Conservation (phyloP, 306 rosid species). For the Prunus persica region DNA sequence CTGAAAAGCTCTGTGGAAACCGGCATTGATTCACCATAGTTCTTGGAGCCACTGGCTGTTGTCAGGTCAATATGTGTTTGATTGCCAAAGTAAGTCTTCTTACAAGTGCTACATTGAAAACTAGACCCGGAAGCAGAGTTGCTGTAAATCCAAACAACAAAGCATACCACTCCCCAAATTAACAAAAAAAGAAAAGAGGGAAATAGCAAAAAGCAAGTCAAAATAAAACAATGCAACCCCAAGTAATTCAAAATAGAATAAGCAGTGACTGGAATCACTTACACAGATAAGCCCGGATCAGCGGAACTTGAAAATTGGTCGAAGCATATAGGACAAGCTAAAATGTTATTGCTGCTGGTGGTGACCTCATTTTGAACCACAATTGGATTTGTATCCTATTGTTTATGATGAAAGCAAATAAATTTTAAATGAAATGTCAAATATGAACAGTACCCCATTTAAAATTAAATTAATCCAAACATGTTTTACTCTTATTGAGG, state of each 20-base stretch:
- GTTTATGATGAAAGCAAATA: neutral
- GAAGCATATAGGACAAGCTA: conserved; percentile 87
- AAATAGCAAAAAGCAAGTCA: neutral
- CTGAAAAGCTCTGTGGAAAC: conserved; percentile 78
- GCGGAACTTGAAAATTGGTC: conserved; percentile 39
- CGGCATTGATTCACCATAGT: conserved; percentile 67
- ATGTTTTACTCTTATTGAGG: neutral
- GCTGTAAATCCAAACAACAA: conserved; percentile 37
- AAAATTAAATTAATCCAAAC: neutral
- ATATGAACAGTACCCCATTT: neutral
- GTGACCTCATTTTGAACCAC: conserved; percentile 39
- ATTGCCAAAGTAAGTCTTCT: conserved; percentile 61
- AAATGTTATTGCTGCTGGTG: conserved; percentile 28
- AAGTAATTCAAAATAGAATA: neutral
- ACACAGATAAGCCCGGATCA: conserved; percentile 53
- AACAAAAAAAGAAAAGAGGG: neutral
- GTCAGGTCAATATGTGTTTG: conserved; percentile 70
- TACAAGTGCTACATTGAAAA: conserved; percentile 74
- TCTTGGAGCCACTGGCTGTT: conserved; percentile 48
- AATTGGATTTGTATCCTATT: conserved; percentile 34
- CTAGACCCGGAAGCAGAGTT: conserved; percentile 49
- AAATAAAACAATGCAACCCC: neutral
- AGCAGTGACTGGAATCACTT: conserved; percentile 20
- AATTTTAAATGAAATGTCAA: neutral
- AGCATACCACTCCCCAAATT: neutral